These are phyloP conservation scores for Aspergillus sp. DNA, from an alignment of 2,329 filamentous ascomycete genomes.

Conservation along the genomic window DNA sequence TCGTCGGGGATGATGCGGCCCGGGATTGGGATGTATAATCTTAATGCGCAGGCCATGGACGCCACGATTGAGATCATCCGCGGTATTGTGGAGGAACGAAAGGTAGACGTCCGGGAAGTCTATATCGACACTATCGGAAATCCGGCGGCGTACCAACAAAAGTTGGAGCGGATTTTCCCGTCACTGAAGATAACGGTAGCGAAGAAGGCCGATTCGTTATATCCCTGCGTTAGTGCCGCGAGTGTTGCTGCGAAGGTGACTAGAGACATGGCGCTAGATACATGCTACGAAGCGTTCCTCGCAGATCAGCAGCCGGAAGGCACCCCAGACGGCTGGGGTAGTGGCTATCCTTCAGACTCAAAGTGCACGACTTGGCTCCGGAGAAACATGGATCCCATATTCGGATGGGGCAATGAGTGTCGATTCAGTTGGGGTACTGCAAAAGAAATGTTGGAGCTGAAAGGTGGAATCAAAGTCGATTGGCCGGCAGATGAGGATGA, in stretches of 20 bases:
- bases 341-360: conserved; percentile 83
- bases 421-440: conserved; percentile 93
- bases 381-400: conserved; percentile 80
- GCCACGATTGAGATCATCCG: conserved; percentile 77
- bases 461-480: conserved; percentile 63
- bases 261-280: conserved; percentile 77
- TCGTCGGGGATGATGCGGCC: conserved; percentile 65
- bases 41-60: conserved; percentile 94
- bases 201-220: conserved; percentile 88
- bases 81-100: conserved; percentile 59
- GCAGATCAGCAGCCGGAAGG: conserved; percentile 21
- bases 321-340: conserved; percentile 61
- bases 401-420: conserved; percentile 90
- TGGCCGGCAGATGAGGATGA: conserved; percentile 72
- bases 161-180: conserved; percentile 76
- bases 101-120: conserved; percentile 78
- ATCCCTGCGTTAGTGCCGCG: conserved; percentile 86
- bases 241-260: conserved; percentile 96
- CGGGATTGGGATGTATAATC: conserved; percentile 58
- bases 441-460: conserved; percentile 84
- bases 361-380: conserved; percentile 75
- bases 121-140: conserved; percentile 92
- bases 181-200: conserved; percentile 65
- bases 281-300: conserved; percentile 55
- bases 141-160: conserved; percentile 73